phyloP scores from a whole-genome alignment of 2,329 filamentous ascomycete genomes.

The Arthroderma sp. region DNA sequence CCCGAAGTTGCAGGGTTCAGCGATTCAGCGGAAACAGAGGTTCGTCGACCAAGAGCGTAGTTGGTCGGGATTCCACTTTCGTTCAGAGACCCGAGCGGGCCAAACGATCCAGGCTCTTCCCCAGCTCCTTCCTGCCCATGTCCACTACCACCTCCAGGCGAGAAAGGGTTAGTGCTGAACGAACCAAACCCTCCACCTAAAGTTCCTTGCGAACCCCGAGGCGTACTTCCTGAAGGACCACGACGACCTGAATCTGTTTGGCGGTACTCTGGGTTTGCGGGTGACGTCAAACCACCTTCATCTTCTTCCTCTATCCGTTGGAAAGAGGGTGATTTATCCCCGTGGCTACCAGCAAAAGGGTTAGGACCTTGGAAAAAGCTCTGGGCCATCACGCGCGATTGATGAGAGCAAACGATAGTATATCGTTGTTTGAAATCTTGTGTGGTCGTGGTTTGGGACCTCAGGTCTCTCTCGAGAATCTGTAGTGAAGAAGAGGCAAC shows the following conservation, averaged over 20 bases:
- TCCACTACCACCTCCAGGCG: background rate
- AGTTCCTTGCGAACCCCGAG: constrained; percentile 11
- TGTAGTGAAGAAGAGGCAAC: too few relatives aligned
- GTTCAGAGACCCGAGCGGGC: too few relatives aligned
- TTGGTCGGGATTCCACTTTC: constrained; percentile 55
- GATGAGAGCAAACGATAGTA: too few relatives aligned
- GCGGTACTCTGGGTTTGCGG: constrained; percentile 52
- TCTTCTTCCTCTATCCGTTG: constrained; percentile 68
- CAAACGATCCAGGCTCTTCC: constrained; percentile 4
- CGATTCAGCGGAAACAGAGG: constrained; percentile 92
- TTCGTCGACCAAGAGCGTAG: constrained; percentile 86
- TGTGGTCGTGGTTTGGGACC: too few relatives aligned
- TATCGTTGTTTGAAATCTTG: too few relatives aligned
- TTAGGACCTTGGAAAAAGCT: constrained; percentile 3
- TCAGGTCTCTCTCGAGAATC: too few relatives aligned
- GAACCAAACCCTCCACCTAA: constrained; percentile 9
- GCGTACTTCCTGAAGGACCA: background rate
- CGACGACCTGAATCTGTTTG: constrained; percentile 19
- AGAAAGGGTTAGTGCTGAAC: constrained; percentile 25
- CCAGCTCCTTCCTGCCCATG: constrained; percentile 7
- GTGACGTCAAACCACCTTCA: constrained; percentile 65
- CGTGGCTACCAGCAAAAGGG: constrained; percentile 3
- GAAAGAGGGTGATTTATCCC: constrained; percentile 21
- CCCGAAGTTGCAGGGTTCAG: constrained; percentile 74
- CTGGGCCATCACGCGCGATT: constrained; percentile 3